A percentile compares a stretch with the other conserved stretches of the same genome.
Evolutionary conservation across 179 eudicot species (phyloP).

Genomic region (Sideroxylon spinosum): DNA sequence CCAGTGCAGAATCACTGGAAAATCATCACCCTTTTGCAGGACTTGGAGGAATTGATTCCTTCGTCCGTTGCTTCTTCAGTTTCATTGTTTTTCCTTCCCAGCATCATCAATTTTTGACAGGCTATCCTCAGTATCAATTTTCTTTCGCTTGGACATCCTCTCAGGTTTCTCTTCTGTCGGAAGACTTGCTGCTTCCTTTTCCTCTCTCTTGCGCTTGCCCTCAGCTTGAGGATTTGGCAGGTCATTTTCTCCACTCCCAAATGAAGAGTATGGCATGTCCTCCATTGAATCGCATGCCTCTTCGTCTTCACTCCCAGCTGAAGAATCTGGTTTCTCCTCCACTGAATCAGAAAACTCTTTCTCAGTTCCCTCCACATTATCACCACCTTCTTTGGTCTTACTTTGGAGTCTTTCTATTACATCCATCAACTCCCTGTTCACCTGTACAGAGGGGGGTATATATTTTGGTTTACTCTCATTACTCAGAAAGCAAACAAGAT

Average conservation of each 20-base stretch:
- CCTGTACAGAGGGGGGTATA: constrained; percentile 10
- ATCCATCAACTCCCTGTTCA: constrained; percentile 27
- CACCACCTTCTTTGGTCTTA: constrained; percentile 5
- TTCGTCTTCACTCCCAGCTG: constrained; percentile 8
- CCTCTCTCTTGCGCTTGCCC: constrained; percentile 2
- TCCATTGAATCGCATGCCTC: not conserved
- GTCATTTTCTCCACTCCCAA: constrained; percentile 9
- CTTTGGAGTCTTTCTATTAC: constrained; percentile 28
- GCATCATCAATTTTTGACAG: not conserved
- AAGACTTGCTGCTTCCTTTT: not conserved
- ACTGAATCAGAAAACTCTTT: not conserved
- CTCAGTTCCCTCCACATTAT: not conserved
- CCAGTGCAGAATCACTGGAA: too few species aligned
- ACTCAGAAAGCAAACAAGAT: not conserved
- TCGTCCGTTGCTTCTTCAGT: too few species aligned
- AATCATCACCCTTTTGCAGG: too few species aligned
- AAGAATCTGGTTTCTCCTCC: constrained; percentile 1
- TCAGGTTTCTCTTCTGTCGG: constrained; percentile 2
- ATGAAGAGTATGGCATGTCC: not conserved
- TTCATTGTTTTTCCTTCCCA: not conserved
- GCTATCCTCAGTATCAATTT: constrained; percentile 9
- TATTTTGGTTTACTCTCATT: not conserved
- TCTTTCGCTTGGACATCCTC: constrained; percentile 17
- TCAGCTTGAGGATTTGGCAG: constrained; percentile 9
- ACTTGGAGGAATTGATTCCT: too few species aligned